Base-by-base conservation (phyloP, 345 rosid species). In the Stellera chamaejasme region DNA sequence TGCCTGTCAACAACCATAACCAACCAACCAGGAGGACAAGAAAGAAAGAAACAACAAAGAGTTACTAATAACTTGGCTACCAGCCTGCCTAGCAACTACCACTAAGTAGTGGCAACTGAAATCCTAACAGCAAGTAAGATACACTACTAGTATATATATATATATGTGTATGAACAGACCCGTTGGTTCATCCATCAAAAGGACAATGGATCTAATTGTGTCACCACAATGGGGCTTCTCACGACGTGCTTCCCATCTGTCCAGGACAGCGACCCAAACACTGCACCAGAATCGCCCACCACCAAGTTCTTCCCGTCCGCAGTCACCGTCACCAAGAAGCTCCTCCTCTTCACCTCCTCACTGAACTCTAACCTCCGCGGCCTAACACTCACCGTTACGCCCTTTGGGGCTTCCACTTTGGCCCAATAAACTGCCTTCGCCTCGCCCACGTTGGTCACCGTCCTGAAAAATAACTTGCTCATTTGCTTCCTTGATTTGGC, bases 261-360 rank as follows among this genome's bases (percentile, higher is more conserved):
- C 98, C 97, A 89, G 0, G 87, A 69, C 23, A 92, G 65, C 0
- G 94, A 82, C 58, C 97, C 96, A 28, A 84, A 89, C 0, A 58
- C 73, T 13, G 83, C 95, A 51, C 91, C 91, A 0, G 87, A 65
- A 61, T 85, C 77, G 42, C 62, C 90, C 57, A 81, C 45, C 69
- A 75, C 75, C 49, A 86, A 55, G 16, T 68, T 71, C 67, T 65
- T 71, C 61, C 73, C 57, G 52, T 92, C 66, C 0, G 82, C 85
- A 8, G 77, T 74, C 14, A 84, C 56, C 0, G 84, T 82, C 52
- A 89, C 83, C 16, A 69, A 63, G 56, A 67, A 89, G 59, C 84
- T 88, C 61, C 58, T 63, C 68, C 74, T 84, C 77, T 69, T 86
- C 42, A 86, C 66, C 0, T 75, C 61, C 1, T 64, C 56, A 0